Base-by-base conservation (phyloP, 352 stramenopile species). In the Blastocystis sp. region DNA sequence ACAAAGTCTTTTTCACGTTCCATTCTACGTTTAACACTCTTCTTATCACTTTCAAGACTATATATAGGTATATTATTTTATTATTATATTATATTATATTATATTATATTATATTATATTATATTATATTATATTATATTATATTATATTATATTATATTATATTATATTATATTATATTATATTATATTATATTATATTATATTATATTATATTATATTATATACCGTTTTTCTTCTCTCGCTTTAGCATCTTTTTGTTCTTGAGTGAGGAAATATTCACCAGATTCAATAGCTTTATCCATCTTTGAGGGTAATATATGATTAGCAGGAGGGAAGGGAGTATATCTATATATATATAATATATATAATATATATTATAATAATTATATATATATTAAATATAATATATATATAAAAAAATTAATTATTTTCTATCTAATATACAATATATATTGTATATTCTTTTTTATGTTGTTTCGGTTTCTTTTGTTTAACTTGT, bases 201-300 rank as follows among this genome's bases (percentile, higher is more conserved):
- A n/a, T n/a, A n/a, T n/a, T n/a, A n/a, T n/a, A n/a, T n/a, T n/a
- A n/a, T n/a, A n/a, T n/a, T n/a, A n/a, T n/a, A n/a, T n/a, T n/a
- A n/a, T n/a, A n/a, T n/a, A 18, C 16, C 52, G 13, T 28, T 49
- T 62, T 41, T 62, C 34, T 21, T 23, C 37, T 24, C 21, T 24
- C n/a, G 33, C 52, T 16, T 41, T 27, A 48, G 89, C 77, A 71
- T 93, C 87, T 52, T 84, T 80, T 69, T 93, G 80, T 36, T 86
- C 73, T 69, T 95, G 84, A 55, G 89, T 93, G 46, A 95, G 82
- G 72, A 99, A 99, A 75, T 95, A 99, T 74, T 99, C 90, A 67
- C 91, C 91, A 36, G 78, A 93, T 68, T 96, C 90, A 55, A 98
- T 84, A 73, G 95, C 84, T 68, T 88, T 75, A 77, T 99, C 91